Base-by-base conservation (phyloP, 192 early-diverging fungal species). In the Linnemannia zychae region DNA sequence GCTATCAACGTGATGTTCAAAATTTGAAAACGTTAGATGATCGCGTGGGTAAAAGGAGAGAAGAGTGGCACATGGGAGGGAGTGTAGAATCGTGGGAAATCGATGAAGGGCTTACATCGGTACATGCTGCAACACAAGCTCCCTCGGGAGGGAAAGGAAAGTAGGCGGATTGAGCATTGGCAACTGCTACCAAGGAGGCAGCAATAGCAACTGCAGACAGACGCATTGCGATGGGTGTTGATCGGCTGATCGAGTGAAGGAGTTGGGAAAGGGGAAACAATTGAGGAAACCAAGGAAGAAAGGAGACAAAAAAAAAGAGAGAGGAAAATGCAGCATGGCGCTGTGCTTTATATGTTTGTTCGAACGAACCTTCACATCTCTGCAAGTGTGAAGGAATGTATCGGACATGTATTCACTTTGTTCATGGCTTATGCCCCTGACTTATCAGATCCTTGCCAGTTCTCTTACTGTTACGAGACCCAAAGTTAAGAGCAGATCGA, bases 101-200 rank as follows among this genome's bases (percentile, higher is more conserved):
- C 1, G 34, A 65, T 31, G 18, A 38, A 71, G 38, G 24, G 53
- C 80, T 67, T 81, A 81, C 80, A 24, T 75, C 48, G 69, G 67
- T 72, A 60, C 80, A 81, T 50, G 7, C 46, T 38, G 68, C 50
- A 20, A 81, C 57, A 52, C 80, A 82, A 24, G 80, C 33, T 33
- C 80, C 80, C 47, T 82, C 80, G 34, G 74, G 80, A 4, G 68
- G 22, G 60, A 82, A 82, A 24, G 74, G 74, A 31, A 82, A 82
- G 57, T 82, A 82, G 46, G 31, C 74, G 15, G 80, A 82, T 53
- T 76, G 74, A 49, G 80, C 80, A 34, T 40, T 72, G 74, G 69
- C 74, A 31, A 67, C 53, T 34, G 69, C 80, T 24, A 60, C 52
- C 67, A 82, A n/a, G 40, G 80, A 65, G 80, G 74, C 63, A 18